These are phyloP conservation scores for Hypomontagnella monticulosa DNA, from an alignment of 495 filamentous ascomycete genomes.

Conservation along the genomic window DNA sequence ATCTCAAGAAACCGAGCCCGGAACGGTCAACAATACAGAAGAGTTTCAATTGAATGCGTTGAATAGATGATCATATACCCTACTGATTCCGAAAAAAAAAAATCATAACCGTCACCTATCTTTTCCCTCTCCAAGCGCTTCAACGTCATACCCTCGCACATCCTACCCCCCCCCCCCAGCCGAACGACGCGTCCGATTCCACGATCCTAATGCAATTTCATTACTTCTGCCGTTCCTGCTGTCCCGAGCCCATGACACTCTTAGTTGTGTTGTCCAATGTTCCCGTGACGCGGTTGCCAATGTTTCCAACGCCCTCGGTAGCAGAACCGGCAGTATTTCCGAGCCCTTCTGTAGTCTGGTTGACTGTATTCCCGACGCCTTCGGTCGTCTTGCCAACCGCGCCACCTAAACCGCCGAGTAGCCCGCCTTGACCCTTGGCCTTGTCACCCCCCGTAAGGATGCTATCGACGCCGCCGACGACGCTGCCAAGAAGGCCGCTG, in stretches of 20 bases:
- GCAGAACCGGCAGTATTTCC: constrained; percentile 46
- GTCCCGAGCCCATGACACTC: constrained; percentile 30
- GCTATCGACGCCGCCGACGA: constrained; percentile 50
- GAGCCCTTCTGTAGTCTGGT: constrained; percentile 45
- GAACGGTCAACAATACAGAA: too few relatives aligned
- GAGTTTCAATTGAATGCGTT: too few relatives aligned
- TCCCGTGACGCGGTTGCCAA: constrained; percentile 41
- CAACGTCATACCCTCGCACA: too few relatives aligned
- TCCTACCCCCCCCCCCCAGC: too few relatives aligned
- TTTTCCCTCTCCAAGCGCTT: too few relatives aligned
- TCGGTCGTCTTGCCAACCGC: constrained; percentile 51
- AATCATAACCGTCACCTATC: too few relatives aligned
- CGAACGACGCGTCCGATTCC: too few relatives aligned
- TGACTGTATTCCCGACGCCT: constrained; percentile 41
- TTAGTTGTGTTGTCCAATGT: constrained; percentile 36
- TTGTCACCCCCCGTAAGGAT: constrained; percentile 54
- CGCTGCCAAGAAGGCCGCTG: constrained; percentile 49
- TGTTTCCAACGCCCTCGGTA: constrained; percentile 43
- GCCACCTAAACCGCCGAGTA: constrained; percentile 49
- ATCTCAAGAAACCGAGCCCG: too few relatives aligned
- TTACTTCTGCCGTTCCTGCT: constrained; percentile 20
- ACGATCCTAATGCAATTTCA: too few relatives aligned
- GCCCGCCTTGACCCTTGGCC: constrained; percentile 52
- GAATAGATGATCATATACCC: too few relatives aligned
- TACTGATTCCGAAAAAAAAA: too few relatives aligned